Evolutionary conservation across 441 rosid genomes (phyloP).

Genomic region (Syzygium syzygioides): DNA sequence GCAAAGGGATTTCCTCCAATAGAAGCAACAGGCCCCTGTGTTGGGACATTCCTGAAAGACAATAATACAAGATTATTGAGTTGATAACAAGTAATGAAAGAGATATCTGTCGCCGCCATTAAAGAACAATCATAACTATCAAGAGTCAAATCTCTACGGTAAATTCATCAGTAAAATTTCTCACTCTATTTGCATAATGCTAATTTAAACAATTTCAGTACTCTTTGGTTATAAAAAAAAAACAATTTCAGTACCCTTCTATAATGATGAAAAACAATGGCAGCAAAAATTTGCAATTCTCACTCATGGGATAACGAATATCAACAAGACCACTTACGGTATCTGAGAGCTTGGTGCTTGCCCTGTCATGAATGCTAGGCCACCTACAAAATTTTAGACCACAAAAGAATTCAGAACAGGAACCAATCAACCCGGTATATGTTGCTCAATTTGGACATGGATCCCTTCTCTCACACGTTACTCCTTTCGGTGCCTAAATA

Average conservation of each 20-base stretch:
- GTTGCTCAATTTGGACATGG: not conserved
- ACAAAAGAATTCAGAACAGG: not conserved
- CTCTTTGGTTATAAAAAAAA: not conserved
- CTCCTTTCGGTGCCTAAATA: not conserved
- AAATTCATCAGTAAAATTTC: not conserved
- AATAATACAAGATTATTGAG: not conserved
- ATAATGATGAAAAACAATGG: not conserved
- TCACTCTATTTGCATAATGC: not conserved
- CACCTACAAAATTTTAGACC: constrained; percentile 45
- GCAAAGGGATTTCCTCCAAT: constrained; percentile 88
- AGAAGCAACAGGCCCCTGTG: constrained; percentile 72
- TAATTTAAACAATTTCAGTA: not conserved
- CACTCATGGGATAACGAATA: not conserved
- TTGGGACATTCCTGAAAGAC: constrained; percentile 44
- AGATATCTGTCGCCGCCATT: not conserved
- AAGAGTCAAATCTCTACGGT: not conserved
- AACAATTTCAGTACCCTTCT: not conserved
- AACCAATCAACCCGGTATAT: not conserved
- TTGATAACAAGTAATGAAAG: not conserved
- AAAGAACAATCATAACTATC: not conserved
- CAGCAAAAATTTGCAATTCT: not conserved
- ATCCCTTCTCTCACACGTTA: not conserved
- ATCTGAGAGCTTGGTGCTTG: constrained; percentile 56
- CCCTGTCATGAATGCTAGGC: constrained; percentile 54
- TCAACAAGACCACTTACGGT: constrained; percentile 40